These are phyloP conservation scores for Hericium erinaceus DNA, from an alignment of 768 basidiomycete species.

Conservation along the genomic window DNA sequence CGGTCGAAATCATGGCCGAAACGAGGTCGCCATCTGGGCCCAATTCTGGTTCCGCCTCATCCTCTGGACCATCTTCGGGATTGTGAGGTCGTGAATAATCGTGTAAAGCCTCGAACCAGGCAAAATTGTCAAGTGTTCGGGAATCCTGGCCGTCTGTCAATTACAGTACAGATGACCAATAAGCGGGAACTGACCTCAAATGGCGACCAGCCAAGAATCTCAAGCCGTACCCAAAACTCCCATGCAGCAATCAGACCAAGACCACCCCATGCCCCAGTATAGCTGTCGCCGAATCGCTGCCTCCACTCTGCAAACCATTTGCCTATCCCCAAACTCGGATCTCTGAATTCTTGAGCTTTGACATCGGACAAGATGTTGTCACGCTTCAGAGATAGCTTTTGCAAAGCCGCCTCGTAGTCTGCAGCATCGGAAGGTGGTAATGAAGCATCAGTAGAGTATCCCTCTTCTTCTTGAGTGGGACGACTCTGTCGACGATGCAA, in stretches of 20 bases:
- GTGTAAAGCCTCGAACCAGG: conserved; percentile 75
- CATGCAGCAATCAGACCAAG: conserved; percentile 80
- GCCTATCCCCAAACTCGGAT: conserved; percentile 66
- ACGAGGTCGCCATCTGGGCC: conserved; percentile 85
- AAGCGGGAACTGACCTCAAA: conserved; percentile 46
- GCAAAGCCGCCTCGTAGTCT: conserved; percentile 59
- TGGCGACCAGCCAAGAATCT: conserved; percentile 83
- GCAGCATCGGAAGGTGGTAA: conserved; percentile 55
- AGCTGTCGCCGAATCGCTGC: conserved; percentile 67
- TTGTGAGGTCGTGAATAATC: conserved; percentile 55
- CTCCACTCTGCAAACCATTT: conserved; percentile 66
- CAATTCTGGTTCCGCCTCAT: conserved; percentile 45
- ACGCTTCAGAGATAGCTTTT: conserved; percentile 40
- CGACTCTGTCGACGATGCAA: conserved; percentile 28
- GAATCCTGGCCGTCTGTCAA: conserved; percentile 30
- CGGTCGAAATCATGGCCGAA: conserved; percentile 79
- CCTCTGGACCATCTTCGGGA: conserved; percentile 12
- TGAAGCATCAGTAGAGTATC: conserved; percentile 80
- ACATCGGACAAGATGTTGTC: conserved; percentile 71
- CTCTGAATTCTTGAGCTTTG: conserved; percentile 70
- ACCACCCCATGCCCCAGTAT: conserved; percentile 84
- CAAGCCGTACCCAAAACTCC: conserved; percentile 91
- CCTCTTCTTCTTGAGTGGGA: conserved; percentile 48
- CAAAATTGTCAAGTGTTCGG: conserved; percentile 63
- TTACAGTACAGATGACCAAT: not conserved